Percentiles rank a stretch among this genome's conserved stretches.
Evolutionary conservation across 257 asterid species (phyloP).

Genomic region (Avicennia marina): DNA sequence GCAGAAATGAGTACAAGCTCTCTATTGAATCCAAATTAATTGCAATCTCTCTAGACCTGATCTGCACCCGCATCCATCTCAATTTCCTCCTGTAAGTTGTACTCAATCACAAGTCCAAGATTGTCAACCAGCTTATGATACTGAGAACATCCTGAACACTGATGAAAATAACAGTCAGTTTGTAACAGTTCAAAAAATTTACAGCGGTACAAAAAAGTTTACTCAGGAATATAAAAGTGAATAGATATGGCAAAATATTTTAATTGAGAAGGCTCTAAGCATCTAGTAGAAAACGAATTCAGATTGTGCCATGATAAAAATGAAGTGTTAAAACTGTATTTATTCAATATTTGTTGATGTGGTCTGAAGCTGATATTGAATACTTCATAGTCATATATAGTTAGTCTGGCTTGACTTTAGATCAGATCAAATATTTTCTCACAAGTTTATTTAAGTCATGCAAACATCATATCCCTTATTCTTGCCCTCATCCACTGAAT

Average conservation of each 20-base stretch:
- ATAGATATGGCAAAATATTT: background rate
- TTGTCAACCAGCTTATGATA: slow-evolving; percentile 93
- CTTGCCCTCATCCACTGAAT: no score
- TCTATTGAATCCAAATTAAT: slow-evolving; percentile 4
- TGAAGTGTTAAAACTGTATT: no score
- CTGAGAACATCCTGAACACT: slow-evolving; percentile 90
- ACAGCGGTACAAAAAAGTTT: slow-evolving; percentile 4
- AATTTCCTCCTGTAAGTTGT: slow-evolving; percentile 59
- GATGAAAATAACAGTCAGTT: slow-evolving; percentile 23
- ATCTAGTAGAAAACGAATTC: no score
- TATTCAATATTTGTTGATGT: no score
- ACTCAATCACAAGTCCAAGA: slow-evolving; percentile 82
- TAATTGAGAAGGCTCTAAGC: slow-evolving; percentile 3
- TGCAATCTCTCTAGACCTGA: slow-evolving; percentile 29
- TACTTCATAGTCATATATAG: no score
- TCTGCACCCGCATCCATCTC: slow-evolving; percentile 41
- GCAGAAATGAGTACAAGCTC: no score
- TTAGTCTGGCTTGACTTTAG: no score
- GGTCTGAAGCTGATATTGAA: no score
- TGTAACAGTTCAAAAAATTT: background rate
- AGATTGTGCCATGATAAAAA: no score
- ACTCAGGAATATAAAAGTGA: background rate
- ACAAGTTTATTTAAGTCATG: no score
- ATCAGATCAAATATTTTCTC: no score
- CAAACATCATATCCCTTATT: no score